Percentiles rank a stretch among this genome's conserved stretches.
Evolutionary conservation across 1,284 basidiomycete species (phyloP).

Genomic region (Afroboletus lepidellus): DNA sequence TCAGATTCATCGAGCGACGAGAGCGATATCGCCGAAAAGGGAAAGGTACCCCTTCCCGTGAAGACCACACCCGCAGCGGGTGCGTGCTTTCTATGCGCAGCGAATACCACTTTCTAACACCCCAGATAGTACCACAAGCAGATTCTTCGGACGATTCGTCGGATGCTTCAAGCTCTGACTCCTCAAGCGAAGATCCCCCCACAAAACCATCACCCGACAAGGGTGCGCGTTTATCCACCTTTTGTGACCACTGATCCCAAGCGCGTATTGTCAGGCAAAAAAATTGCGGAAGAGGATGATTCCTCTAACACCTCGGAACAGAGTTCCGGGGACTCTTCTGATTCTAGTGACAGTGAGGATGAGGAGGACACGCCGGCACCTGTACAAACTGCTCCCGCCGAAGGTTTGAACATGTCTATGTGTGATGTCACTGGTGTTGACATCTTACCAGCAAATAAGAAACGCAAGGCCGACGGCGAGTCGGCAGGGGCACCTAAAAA

Average conservation of each 20-base stretch:
- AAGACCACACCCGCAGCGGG: conserved; percentile 4
- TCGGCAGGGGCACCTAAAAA: conserved; percentile 73
- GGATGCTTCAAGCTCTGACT: conserved; percentile 14
- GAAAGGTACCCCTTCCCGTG: background rate
- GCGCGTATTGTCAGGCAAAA: background rate
- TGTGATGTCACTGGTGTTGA: conserved; percentile 32
- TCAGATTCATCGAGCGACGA: conserved; percentile 10
- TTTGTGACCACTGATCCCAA: background rate
- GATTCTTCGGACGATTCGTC: conserved; percentile 13
- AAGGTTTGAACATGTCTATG: conserved; percentile 10
- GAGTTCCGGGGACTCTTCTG: conserved; percentile 20
- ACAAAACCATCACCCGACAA: background rate
- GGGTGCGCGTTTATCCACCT: conserved; percentile 1
- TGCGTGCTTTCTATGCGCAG: background rate
- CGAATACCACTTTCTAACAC: background rate
- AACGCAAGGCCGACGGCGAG: conserved; percentile 84
- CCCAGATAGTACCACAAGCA: background rate
- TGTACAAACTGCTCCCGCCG: background rate
- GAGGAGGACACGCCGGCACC: conserved; percentile 3
- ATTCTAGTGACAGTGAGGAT: conserved; percentile 28
- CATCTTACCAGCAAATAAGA: conserved; percentile 40
- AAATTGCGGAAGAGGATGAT: background rate
- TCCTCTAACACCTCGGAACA: conserved; percentile 6
- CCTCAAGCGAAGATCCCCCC: conserved; percentile 11
- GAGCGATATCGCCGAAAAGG: background rate